Conservation (phyloP, 306 rosid species). For the Malus sylvestris region DNA sequence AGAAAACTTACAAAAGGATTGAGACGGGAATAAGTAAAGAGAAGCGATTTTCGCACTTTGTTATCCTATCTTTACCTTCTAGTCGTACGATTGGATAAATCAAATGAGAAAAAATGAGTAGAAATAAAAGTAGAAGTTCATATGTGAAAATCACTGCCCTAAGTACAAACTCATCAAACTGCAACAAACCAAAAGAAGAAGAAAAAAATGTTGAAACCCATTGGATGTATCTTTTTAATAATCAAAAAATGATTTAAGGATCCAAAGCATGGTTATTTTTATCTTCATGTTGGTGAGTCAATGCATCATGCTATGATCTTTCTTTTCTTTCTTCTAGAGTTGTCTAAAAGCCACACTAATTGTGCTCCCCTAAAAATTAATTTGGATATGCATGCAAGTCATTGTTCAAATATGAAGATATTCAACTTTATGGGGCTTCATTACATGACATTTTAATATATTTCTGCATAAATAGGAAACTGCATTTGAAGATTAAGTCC, state of each 20-base stretch:
- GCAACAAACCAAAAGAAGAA: background rate
- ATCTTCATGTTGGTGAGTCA: conserved; percentile 18
- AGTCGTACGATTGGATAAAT: background rate
- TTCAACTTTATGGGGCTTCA: background rate
- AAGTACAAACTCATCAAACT: conserved; percentile 18
- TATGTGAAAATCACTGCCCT: background rate
- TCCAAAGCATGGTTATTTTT: conserved; percentile 12
- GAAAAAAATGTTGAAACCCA: background rate
- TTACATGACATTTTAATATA: background rate
- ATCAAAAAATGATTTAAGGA: conserved; percentile 5
- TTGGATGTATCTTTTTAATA: background rate
- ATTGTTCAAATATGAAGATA: conserved; percentile 4
- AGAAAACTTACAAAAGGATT: conserved; percentile 4
- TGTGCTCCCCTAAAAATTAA: background rate
- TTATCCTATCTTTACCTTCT: background rate
- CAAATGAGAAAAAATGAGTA: background rate
- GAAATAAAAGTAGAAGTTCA: background rate
- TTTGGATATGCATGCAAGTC: background rate
- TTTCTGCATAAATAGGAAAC: background rate
- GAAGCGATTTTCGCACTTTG: background rate
- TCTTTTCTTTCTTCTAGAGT: conserved; percentile 2
- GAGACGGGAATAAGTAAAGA: background rate
- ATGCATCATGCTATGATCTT: conserved; percentile 14
- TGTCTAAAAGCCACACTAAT: conserved; percentile 2
- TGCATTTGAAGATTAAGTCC: conserved; percentile 12